Conservation (phyloP, 1,284 basidiomycete genomes). For the Apiotrichum siamense region DNA sequence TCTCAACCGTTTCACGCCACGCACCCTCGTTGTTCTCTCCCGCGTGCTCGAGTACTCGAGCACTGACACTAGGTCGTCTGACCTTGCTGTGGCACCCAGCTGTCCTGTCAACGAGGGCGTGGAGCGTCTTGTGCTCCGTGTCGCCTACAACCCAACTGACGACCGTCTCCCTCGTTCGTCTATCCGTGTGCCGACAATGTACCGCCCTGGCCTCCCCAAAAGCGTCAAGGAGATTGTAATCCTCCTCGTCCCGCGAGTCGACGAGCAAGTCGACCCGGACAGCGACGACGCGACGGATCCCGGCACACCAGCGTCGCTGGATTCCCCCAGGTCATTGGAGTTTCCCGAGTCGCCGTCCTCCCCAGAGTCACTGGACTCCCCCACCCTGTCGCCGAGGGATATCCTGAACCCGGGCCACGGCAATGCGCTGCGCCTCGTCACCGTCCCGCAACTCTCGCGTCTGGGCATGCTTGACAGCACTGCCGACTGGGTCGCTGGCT, state of each 20-base stretch:
- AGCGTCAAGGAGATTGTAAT: background rate
- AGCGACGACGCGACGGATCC: too few relatives aligned
- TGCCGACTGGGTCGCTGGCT: background rate
- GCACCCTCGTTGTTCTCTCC: background rate
- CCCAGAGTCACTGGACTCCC: too few relatives aligned
- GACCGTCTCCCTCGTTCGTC: background rate
- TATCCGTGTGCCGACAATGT: background rate
- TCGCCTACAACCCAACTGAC: background rate
- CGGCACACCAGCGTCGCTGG: too few relatives aligned
- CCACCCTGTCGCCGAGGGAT: too few relatives aligned
- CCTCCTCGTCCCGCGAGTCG: background rate
- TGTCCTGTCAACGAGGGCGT: background rate
- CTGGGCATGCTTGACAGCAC: slow-evolving; percentile 1
- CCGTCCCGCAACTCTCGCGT: background rate
- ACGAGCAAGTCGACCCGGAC: background rate
- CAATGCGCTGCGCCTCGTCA: background rate
- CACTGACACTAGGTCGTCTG: background rate
- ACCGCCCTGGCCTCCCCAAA: background rate
- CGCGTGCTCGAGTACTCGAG: background rate
- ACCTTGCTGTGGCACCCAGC: background rate
- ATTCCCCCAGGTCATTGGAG: too few relatives aligned
- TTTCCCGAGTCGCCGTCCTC: too few relatives aligned
- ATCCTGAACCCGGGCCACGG: too few relatives aligned
- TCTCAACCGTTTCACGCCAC: background rate
- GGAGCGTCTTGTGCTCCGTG: background rate